Base-by-base conservation (phyloP, 768 basidiomycete species). In the Agaricus blazei region DNA sequence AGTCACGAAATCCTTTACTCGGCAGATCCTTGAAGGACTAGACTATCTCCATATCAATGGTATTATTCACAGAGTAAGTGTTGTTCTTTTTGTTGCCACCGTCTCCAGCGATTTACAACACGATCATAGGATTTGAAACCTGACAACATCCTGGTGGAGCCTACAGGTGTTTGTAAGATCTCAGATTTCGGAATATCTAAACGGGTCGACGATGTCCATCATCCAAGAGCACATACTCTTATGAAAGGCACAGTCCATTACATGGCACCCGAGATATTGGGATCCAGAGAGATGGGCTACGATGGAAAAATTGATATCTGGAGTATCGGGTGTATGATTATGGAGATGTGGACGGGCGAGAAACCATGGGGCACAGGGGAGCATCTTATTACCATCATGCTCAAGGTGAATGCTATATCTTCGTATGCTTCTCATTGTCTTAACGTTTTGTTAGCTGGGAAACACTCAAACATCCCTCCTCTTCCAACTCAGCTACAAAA, bases 141-240 rank as follows among this genome's bases (percentile, higher is more conserved):
- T 8, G 94, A 97, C 65, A 98, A 97, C 64, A 94, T 98, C 61
- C 80, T 98, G 14, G 88, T 96, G 15, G 93, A 95, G 65, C 80
- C 80, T 27, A 75, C 80, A 14, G 95, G 95, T 0, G 70, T 87
- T 50, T 94, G 93, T 78, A 97, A 97, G 71, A 97, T 98, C 44
- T 90, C 91, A 1, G 94, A 97, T 69, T 98, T 98, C 65, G 95
- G 95, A 23, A 96, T 96, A 57, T 93, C 92, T n/a, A 97, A 95
- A 67, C 85, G 84, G 62, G 85, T 90, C 51, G 85, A 88, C 52
- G 83, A 90, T 60, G 80, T 82, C 47, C 72, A 78, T 27, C 60
- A 65, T 59, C 82, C 76, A 12, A 81, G 84, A 46, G 85, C 83
- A 48, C 77, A 74, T 44, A 92, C 92, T 1, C 80, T 79, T 14